Base-by-base conservation (phyloP, 2,329 filamentous ascomycete species). In the Neonectria faginata region DNA sequence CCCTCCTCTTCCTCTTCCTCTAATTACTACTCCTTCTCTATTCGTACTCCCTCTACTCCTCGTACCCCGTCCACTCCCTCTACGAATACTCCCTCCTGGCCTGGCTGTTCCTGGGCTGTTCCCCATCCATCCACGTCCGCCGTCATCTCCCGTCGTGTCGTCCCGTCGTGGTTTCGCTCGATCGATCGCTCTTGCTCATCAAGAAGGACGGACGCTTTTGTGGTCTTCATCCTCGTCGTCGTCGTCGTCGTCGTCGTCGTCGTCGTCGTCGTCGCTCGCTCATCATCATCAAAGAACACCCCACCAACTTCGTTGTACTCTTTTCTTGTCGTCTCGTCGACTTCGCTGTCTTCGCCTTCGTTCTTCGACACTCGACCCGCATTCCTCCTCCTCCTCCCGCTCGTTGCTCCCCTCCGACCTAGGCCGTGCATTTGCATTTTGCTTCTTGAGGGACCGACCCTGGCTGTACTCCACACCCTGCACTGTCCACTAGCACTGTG, bases 401-500 rank as follows among this genome's bases (percentile, higher is more conserved):
- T 59, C 36, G 44, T 57, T 59, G 48, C 41, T 58, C 29, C 47
- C 29, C 33, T 50, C 47, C 51, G 62, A 61, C 62, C 67, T 62
- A 70, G 71, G 65, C 71, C 71, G 71, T 72, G 71, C 67, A 55
- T 64, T 54, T 60, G 61, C 55, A 57, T 55, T 59, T 62, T 44
- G 11, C 25, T 8, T 33, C 20, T 31, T 6, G 18, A 44, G 51
- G 36, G 56, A 39, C 36, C 2, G 16, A 3, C 39, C 69, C 55
- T 22, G 56, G 53, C 39, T 44, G 57, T 20, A 45, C 50, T 53
- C 44, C 27, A 47, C 66, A 3, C 56, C 53, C 55, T 60, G 53
- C 56, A 70, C 60, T 67, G 65, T 71, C 14, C 45, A 25, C 41
- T 64, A 14, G 54, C 70, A 73, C 71, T 74, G 71, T 73, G 67